Conservation (phyloP, 148 eudicot species). For the Pharnaceum exiguum region DNA sequence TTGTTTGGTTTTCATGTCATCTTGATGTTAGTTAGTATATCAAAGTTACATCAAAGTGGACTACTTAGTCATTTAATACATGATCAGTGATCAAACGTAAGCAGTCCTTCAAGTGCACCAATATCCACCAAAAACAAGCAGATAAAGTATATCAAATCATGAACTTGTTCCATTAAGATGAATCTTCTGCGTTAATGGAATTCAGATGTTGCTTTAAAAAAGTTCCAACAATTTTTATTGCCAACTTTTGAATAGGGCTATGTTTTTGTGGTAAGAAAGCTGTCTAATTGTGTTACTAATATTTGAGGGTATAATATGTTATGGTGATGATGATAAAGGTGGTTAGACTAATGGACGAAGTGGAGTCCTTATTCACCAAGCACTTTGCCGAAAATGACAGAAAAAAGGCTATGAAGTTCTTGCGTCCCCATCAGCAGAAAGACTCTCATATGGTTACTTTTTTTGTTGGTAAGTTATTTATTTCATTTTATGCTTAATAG, state of each 20-base stretch:
- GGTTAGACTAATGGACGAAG: slow-evolving; percentile 87
- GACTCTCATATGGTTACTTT: slow-evolving; percentile 93
- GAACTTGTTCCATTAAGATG: background rate
- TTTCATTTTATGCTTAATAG: background rate
- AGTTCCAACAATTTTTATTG: background rate
- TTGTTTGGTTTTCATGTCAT: background rate
- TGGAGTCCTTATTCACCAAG: slow-evolving; percentile 90
- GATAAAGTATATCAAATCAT: background rate
- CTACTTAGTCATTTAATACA: background rate
- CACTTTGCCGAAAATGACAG: slow-evolving; percentile 91
- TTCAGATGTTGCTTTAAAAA: slow-evolving; percentile 4
- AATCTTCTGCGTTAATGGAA: background rate
- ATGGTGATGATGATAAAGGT: slow-evolving; percentile 44
- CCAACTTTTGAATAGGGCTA: slow-evolving; percentile 1
- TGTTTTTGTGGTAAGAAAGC: background rate
- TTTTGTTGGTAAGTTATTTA: slow-evolving; percentile 65
- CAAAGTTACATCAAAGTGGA: background rate
- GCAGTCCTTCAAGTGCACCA: background rate
- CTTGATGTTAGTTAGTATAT: background rate
- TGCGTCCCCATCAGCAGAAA: slow-evolving; percentile 74
- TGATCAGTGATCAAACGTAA: background rate
- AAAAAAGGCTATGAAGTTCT: slow-evolving; percentile 93
- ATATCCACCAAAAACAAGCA: background rate
- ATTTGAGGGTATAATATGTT: slow-evolving; percentile 3
- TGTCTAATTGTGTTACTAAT: slow-evolving; percentile 7